These are phyloP conservation scores for Coprinopsis cinerea DNA, from an alignment of 768 basidiomycete species.

Conservation along the genomic window DNA sequence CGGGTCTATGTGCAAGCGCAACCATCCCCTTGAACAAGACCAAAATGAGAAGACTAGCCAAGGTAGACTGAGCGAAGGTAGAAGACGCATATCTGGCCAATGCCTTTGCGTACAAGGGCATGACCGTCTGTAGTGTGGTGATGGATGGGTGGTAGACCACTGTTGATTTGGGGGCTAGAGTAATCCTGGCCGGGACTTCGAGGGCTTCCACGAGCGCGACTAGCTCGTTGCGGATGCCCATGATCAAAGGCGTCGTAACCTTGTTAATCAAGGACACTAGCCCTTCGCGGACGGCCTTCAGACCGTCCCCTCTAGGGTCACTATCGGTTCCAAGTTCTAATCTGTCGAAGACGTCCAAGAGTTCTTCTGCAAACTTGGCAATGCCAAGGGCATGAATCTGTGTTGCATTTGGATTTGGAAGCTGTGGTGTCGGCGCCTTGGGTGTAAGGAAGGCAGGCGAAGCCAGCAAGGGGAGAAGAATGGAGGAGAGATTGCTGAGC, in stretches of 20 bases:
- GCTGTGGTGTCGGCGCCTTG: conserved; percentile 42
- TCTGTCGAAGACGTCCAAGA: conserved; percentile 66
- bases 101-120: conserved; percentile 57
- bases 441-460: conserved; percentile 55
- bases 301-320: conserved; percentile 59
- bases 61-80: conserved; percentile 47
- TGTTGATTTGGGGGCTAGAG: conserved; percentile 25
- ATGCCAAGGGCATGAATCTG: conserved; percentile 69
- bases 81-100: conserved; percentile 52
- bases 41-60: conserved; percentile 69
- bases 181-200: conserved; percentile 34
- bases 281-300: conserved; percentile 65
- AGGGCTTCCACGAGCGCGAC: conserved; percentile 57
- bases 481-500: conserved; percentile 60
- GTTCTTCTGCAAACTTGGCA: conserved; percentile 65
- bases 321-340: conserved; percentile 55
- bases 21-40: conserved; percentile 71
- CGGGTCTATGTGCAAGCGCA: conserved; percentile 59
- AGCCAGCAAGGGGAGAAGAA: conserved; percentile 60
- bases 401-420: conserved; percentile 52
- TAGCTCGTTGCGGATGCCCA: conserved; percentile 55
- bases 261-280: conserved; percentile 63
- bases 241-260: conserved; percentile 59
- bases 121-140: conserved; percentile 45
- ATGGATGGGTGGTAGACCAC: conserved; percentile 54